phyloP scores from a whole-genome alignment of 352 stramenopile species.

The Globisporangium apiculatum region DNA sequence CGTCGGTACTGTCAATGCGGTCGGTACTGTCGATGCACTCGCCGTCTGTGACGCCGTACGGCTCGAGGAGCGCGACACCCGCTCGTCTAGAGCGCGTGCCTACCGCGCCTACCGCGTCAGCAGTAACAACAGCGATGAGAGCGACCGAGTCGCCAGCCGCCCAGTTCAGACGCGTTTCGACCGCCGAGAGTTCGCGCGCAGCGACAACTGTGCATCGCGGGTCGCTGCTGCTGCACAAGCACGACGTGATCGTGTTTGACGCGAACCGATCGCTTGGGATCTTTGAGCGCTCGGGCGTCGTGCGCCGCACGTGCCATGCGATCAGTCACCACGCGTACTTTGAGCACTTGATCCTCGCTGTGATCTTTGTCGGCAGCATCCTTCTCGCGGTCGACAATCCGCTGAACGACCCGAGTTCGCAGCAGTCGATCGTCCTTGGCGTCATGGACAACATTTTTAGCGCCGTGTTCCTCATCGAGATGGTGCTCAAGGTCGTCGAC shows the following conservation, averaged over 20 bases:
- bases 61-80: too few species aligned
- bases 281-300: constrained; percentile 14
- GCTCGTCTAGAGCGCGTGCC: too few species aligned
- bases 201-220: neutral
- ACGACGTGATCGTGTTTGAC: constrained; percentile 14
- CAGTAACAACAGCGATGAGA: too few species aligned
- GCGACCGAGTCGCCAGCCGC: too few species aligned
- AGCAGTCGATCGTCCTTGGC: constrained; percentile 18
- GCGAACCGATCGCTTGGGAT: constrained; percentile 22
- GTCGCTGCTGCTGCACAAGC: neutral
- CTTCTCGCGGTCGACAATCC: constrained; percentile 61
- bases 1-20: too few species aligned
- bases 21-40: too few species aligned
- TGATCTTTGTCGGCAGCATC: constrained; percentile 64
- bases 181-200: neutral
- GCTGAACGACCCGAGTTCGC: constrained; percentile 32
- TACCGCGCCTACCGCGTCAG: too few species aligned
- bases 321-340: constrained; percentile 38
- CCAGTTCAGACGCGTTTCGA: too few species aligned
- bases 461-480: constrained; percentile 57
- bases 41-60: too few species aligned
- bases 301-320: constrained; percentile 14
- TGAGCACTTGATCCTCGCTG: constrained; percentile 46
- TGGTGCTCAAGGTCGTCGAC: constrained; percentile 70
- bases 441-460: constrained; percentile 49